Conservation (phyloP, 2,329 filamentous ascomycete genomes). For the Fusarium sp. region DNA sequence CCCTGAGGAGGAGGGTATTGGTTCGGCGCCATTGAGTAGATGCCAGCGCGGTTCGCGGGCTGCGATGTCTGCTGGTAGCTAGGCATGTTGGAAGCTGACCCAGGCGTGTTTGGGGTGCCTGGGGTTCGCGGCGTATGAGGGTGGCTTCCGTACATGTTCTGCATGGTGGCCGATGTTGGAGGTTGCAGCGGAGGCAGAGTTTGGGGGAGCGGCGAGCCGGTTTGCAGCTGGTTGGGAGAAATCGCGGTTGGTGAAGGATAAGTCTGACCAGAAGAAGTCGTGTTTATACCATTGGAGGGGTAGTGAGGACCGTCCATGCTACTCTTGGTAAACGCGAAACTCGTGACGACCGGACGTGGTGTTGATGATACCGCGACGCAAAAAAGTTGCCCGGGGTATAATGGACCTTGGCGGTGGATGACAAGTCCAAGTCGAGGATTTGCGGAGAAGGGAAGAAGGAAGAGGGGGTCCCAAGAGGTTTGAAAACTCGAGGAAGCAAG, state of each 20-base stretch:
- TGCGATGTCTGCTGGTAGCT: conserved; percentile 65
- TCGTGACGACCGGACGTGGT: conserved; percentile 39
- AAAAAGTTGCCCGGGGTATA: conserved; percentile 33
- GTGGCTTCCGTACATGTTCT: conserved; percentile 65
- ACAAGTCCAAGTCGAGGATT: conserved; percentile 44
- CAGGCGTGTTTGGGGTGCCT: conserved; percentile 71
- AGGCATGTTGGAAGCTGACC: conserved; percentile 63
- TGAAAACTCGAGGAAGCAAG: conserved; percentile 37
- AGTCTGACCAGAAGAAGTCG: conserved; percentile 59
- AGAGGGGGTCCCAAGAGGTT: conserved; percentile 27
- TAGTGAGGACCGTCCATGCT: conserved; percentile 68
- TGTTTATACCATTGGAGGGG: conserved; percentile 67
- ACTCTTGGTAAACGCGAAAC: conserved; percentile 51
- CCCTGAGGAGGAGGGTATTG: conserved; percentile 65
- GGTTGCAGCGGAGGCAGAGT: conserved; percentile 67
- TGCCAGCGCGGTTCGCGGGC: conserved; percentile 58
- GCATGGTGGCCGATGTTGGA: conserved; percentile 56
- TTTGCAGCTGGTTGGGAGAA: conserved; percentile 63
- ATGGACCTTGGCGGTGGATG: conserved; percentile 38
- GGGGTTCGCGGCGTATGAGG: conserved; percentile 72
- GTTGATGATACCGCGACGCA: conserved; percentile 42
- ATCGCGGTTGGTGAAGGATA: conserved; percentile 65
- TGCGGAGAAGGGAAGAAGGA: conserved; percentile 31
- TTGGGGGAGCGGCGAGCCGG: conserved; percentile 60
- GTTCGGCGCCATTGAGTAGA: conserved; percentile 67